phyloP scores from a whole-genome alignment of 1,284 basidiomycete species.

The Naganishia cerealis region DNA sequence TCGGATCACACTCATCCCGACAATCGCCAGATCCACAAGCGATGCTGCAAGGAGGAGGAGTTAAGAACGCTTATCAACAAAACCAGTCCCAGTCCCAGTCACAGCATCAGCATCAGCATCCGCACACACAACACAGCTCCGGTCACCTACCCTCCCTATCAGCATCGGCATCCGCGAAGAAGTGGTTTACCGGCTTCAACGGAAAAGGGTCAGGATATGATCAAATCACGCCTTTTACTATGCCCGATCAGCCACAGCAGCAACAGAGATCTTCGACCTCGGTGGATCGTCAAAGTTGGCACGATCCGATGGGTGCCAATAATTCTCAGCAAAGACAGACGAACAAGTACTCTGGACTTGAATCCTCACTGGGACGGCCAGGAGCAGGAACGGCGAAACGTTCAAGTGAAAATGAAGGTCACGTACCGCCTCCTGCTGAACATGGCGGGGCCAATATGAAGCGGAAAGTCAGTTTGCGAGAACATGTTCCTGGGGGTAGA shows the following conservation, averaged over 20 bases:
- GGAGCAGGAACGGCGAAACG: neutral
- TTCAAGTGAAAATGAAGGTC: neutral
- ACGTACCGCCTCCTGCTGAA: slow-evolving; percentile 14
- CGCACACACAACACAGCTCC: neutral
- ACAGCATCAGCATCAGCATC: neutral
- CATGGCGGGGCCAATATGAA: slow-evolving; percentile 4
- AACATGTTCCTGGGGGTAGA: slow-evolving; percentile 7
- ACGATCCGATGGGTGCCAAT: neutral
- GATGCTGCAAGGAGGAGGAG: neutral
- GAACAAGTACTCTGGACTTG: neutral
- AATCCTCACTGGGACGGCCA: neutral
- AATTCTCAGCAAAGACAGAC: slow-evolving; percentile 2
- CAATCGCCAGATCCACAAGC: slow-evolving; percentile 22
- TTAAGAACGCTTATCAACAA: neutral
- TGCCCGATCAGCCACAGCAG: slow-evolving; percentile 19
- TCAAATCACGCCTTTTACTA: slow-evolving; percentile 27
- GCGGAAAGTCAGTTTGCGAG: slow-evolving; percentile 21
- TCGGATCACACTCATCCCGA: neutral
- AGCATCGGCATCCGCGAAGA: slow-evolving; percentile 22
- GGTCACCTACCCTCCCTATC: neutral
- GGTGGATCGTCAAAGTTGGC: slow-evolving; percentile 20
- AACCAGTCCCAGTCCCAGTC: neutral
- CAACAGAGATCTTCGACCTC: slow-evolving; percentile 8
- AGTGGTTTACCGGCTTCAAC: slow-evolving; percentile 20
- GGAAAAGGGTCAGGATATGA: slow-evolving; percentile 22